Evolutionary conservation across 2,329 filamentous ascomycete genomes (phyloP), one percentile per base, ranked within the genome.

Genomic region (Sclerotiophoma versabilis): DNA sequence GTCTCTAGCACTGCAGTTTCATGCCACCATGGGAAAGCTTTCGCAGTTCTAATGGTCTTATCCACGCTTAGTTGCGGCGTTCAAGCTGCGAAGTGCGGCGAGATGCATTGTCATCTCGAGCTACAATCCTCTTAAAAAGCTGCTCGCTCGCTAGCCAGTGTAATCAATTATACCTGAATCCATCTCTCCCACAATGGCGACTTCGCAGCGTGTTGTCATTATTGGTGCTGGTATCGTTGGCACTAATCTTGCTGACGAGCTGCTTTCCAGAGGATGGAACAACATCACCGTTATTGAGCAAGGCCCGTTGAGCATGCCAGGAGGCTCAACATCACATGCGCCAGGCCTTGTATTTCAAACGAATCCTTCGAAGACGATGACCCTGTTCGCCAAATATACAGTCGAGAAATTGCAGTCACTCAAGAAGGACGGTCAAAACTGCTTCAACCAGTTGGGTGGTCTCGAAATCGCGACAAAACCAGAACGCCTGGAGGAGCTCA

Each of bases 281-380:
- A 73, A 87, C 68, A 85, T 88, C 69, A 87, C 85, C 15, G 85
- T 88, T 43, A 74, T 88, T 58, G 85, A 88, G 59, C 85, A 88
- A 69, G 85, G 85, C 0, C 85, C 85, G 2, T 69, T 88, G 59
- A 74, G 78, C 53, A 82, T 87, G 79, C 85, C 85, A 0, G 85
- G 86, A 22, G 85, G 85, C 37, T 88, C 86, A 23, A 87, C 86
- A 6, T 87, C 85, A 6, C 85, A 88, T 59, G 85, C 85, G 4
- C 85, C 85, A 0, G 85, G 85, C 0, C 77, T 88, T 3, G 85
- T 88, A 0, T 88, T 87, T 62, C 85, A 88, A 65, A 87, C 83
- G 7, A 87, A 83, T 44, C 69, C 76, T 1, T 84, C 81, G 41
- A 84, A 81, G 67, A 82, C 81, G 0, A 77, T 88, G 83, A 85